Evolutionary conservation across 495 filamentous ascomycete species (phyloP).

Genomic region (Lasiosphaeria miniovina): DNA sequence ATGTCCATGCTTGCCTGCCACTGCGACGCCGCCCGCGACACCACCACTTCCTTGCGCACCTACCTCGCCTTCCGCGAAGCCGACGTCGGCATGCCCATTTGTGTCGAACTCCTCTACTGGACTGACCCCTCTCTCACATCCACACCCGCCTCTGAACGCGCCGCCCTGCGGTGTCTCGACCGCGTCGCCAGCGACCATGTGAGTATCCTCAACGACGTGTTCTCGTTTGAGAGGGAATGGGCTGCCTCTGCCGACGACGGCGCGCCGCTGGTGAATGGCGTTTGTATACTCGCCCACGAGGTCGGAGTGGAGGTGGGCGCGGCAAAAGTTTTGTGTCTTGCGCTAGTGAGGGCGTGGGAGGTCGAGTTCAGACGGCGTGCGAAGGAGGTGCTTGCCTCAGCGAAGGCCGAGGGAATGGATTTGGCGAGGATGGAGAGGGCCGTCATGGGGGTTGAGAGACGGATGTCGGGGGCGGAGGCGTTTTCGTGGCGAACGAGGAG

Average conservation of each 20-base stretch:
- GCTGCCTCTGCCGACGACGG: constrained; percentile 8
- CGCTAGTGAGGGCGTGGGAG: constrained; percentile 20
- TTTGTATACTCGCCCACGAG: constrained; percentile 17
- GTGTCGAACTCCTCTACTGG: constrained; percentile 18
- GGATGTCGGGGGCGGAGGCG: constrained; percentile 19
- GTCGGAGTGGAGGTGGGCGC: constrained; percentile 8
- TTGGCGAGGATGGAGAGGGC: constrained; percentile 11
- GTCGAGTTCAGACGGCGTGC: constrained; percentile 13
- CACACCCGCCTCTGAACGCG: background rate
- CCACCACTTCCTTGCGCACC: constrained; percentile 6
- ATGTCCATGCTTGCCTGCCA: constrained; percentile 17
- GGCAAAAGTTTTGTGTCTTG: constrained; percentile 15
- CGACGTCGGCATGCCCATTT: constrained; percentile 21
- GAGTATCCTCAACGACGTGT: constrained; percentile 20
- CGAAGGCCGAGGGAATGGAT: background rate
- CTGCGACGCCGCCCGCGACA: constrained; percentile 10
- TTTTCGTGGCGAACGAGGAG: constrained; percentile 21
- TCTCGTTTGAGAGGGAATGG: constrained; percentile 20
- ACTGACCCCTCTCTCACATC: constrained; percentile 7
- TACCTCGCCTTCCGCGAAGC: constrained; percentile 23
- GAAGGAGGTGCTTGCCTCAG: constrained; percentile 6
- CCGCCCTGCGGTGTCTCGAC: constrained; percentile 8
- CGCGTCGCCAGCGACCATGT: constrained; percentile 18
- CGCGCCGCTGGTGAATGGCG: constrained; percentile 18
- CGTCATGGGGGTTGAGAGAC: constrained; percentile 17